These are phyloP conservation scores for Nakazawaea ernobii DNA, from an alignment of 805 yeast species.

Conservation along the genomic window DNA sequence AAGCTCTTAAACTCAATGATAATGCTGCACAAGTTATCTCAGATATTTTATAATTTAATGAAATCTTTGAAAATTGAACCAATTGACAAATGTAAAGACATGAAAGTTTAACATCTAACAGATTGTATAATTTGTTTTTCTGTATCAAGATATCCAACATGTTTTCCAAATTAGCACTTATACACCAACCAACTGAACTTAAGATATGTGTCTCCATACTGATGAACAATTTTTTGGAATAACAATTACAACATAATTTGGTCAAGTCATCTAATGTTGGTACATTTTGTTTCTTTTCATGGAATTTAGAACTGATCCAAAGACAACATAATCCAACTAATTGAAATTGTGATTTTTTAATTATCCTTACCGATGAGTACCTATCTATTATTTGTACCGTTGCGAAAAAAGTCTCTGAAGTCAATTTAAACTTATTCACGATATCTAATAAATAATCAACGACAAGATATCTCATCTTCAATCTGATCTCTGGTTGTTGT, in stretches of 20 bases:
- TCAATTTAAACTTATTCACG: conserved; percentile 22
- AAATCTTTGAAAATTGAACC: conserved; percentile 53
- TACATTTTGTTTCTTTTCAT: conserved; percentile 51
- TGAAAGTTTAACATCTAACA: conserved; percentile 29
- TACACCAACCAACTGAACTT: conserved; percentile 58
- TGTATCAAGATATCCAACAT: conserved; percentile 52
- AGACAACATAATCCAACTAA: conserved; percentile 37
- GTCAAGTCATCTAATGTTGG: conserved; percentile 47
- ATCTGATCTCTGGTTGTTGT: conserved; percentile 17
- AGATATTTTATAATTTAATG: conserved; percentile 41
- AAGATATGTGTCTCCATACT: conserved; percentile 68
- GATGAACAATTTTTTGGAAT: conserved; percentile 48
- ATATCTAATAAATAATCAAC: conserved; percentile 27
- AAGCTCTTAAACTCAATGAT: conserved; percentile 36
- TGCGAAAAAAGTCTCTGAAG: conserved; percentile 28
- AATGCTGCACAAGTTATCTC: conserved; percentile 48
- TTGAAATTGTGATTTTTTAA: conserved; percentile 29
- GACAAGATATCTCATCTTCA: conserved; percentile 18
- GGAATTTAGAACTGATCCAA: conserved; percentile 39
- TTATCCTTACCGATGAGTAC: conserved; percentile 28
- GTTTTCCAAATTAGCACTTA: conserved; percentile 59
- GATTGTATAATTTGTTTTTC: conserved; percentile 13
- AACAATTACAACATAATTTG: conserved; percentile 53
- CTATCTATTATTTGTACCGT: conserved; percentile 33
- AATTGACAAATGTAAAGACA: conserved; percentile 62